Percentiles rank a stretch among this genome's conserved stretches.
Conservation (phyloP, 495 filamentous ascomycete species). For the Coniosporium apollinis region DNA sequence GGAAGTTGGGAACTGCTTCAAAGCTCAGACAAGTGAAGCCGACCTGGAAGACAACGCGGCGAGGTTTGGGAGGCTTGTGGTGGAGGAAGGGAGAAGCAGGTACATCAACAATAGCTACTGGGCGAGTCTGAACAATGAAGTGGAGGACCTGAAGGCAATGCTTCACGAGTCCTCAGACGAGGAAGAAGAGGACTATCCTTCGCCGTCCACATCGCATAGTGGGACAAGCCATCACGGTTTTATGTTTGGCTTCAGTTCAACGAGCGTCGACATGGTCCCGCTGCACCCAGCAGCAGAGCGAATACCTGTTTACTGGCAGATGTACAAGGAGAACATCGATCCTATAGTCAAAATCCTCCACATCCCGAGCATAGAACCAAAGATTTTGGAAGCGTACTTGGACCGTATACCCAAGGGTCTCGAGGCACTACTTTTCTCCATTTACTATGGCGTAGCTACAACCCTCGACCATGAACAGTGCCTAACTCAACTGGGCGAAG, state of each 20-base stretch:
- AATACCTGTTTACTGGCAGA: constrained; percentile 26
- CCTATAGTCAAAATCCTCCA: constrained; percentile 54
- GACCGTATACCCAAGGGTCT: constrained; percentile 17
- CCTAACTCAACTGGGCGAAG: constrained; percentile 34
- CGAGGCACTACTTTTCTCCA: constrained; percentile 61
- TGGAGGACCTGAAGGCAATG: constrained; percentile 12
- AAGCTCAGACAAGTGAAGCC: neutral
- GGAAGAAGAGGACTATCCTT: constrained; percentile 42
- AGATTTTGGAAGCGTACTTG: constrained; percentile 17
- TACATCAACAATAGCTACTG: constrained; percentile 85
- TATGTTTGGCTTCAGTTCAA: constrained; percentile 35
- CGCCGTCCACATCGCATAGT: constrained; percentile 20
- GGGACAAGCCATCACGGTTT: constrained; percentile 42
- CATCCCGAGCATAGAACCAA: constrained; percentile 22
- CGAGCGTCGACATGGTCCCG: constrained; percentile 18
- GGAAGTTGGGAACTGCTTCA: too few species aligned
- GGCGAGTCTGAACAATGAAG: constrained; percentile 79
- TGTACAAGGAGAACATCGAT: constrained; percentile 37
- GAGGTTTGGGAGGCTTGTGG: constrained; percentile 65
- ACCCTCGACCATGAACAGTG: constrained; percentile 43
- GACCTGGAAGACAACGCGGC: constrained; percentile 1
- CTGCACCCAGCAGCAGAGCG: constrained; percentile 22
- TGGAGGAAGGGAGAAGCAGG: constrained; percentile 61
- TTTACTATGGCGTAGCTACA: constrained; percentile 61
- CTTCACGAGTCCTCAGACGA: constrained; percentile 53